Evolutionary conservation across 441 rosid genomes (phyloP).

Genomic region (Erodium moschatum): DNA sequence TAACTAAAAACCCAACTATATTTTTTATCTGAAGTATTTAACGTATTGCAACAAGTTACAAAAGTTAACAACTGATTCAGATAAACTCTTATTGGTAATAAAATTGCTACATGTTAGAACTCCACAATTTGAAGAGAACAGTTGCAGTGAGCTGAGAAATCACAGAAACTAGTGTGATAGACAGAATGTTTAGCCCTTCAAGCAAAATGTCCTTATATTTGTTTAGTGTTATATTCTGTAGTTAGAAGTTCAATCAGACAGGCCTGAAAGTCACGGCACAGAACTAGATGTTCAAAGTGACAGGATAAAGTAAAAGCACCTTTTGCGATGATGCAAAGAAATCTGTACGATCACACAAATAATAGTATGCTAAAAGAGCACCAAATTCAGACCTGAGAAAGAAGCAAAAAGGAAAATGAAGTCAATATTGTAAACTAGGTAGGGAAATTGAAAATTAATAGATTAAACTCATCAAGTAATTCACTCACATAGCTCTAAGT

Average conservation of each 20-base stretch:
- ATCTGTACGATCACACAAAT: constrained; percentile 66
- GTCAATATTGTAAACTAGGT: background rate
- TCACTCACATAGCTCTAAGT: constrained; percentile 73
- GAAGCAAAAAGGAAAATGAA: background rate
- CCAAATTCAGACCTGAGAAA: constrained; percentile 78
- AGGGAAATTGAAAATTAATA: background rate
- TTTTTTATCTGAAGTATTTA: too few species aligned
- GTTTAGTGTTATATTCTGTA: background rate
- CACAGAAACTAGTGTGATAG: background rate
- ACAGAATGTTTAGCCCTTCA: background rate
- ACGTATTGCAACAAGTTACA: background rate
- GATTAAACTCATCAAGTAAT: background rate
- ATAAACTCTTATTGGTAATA: background rate
- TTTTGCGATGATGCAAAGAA: constrained; percentile 62
- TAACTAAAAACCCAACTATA: too few species aligned
- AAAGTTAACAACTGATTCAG: background rate
- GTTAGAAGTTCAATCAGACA: background rate
- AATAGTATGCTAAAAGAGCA: constrained; percentile 59
- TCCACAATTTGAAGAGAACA: background rate
- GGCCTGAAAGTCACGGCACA: background rate
- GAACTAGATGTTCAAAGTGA: constrained; percentile 12
- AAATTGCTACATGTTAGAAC: background rate
- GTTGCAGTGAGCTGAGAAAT: background rate
- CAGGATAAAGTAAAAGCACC: constrained; percentile 31
- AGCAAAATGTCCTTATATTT: constrained; percentile 1